Evolutionary conservation across 2,329 filamentous ascomycete genomes (phyloP), one percentile per base, ranked within the genome.

Genomic region (Talaromyces sp.): DNA sequence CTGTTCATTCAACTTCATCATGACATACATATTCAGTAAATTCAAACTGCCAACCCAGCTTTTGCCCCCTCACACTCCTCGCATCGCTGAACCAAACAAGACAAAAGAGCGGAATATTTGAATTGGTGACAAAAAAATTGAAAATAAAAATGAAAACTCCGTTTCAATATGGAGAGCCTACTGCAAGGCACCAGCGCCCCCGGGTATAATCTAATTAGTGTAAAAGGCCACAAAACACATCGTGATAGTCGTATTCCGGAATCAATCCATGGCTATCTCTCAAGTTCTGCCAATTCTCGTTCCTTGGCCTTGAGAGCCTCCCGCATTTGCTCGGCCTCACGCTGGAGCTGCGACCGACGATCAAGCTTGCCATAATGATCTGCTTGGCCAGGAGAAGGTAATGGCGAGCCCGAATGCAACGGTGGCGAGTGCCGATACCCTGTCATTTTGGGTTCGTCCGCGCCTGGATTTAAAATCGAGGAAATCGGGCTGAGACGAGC

Each of bases 311-410:
- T 81, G 31, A 92, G 78, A 72, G 88, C 79, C 71, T 88, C 85
- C 41, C 89, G 83, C 86, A 94, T 94, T 57, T 81, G 80, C 68
- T 92, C 89, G 0, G 89, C 86, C 72, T 95, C 90, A 26, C 85
- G 81, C 70, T 88, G 83, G 54, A 95, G 76, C 54, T 86, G 83
- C 9, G 83, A 84, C 54, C 88, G 81, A 59, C 86, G 82, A 64
- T 89, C 87, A 3, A 82, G 80, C 21, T 58, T 61, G 66, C 83
- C 87, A 8, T 78, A 69, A 14, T 77, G 77, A 31, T 84, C 83
- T n/a, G 72, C 75, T 31, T 85, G 81, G 11, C 72, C 65, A 29
- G 67, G 61, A 8, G 65, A 67, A 31, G 67, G 64, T 46, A 62
- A 60, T 9, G 62, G 59, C 9, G 54, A 61, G 26, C 57, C 29